Percentiles rank a stretch among this genome's conserved stretches.
These are phyloP conservation scores for Beta macrorhiza DNA, from an alignment of 179 eudicot species.

Conservation along the genomic window DNA sequence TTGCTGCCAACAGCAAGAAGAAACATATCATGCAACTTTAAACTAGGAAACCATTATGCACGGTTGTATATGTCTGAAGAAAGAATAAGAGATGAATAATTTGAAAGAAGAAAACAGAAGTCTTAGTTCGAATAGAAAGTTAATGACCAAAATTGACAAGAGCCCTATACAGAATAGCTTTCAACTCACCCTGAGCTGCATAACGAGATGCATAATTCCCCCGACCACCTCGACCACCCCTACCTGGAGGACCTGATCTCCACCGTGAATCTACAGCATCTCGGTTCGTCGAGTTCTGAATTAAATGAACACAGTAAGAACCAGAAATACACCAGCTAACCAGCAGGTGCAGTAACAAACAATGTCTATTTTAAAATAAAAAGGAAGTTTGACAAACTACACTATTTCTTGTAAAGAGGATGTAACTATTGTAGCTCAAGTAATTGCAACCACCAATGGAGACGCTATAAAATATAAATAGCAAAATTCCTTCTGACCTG, in stretches of 20 bases:
- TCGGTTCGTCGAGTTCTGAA: slow-evolving; percentile 35
- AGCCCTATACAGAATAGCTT: background rate
- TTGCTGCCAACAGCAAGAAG: background rate
- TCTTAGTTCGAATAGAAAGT: background rate
- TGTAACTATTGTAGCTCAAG: background rate
- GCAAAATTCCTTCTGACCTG: background rate
- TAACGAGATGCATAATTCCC: slow-evolving; percentile 49
- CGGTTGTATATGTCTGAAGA: background rate
- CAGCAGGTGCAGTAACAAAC: slow-evolving; percentile 1
- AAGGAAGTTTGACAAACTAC: background rate
- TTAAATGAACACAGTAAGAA: background rate
- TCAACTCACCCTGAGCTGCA: slow-evolving; percentile 42
- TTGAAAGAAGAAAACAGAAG: background rate
- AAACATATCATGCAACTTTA: background rate
- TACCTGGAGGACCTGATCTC: slow-evolving; percentile 60
- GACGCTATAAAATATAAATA: background rate
- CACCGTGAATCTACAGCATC: slow-evolving; percentile 62
- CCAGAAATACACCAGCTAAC: background rate
- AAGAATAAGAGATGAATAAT: background rate
- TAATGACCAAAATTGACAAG: background rate
- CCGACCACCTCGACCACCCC: slow-evolving; percentile 61
- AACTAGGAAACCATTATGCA: background rate
- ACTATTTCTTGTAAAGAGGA: background rate
- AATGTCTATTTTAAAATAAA: background rate
- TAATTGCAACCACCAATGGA: background rate